A percentile compares a stretch with the other conserved stretches of the same genome.
phyloP scores from a whole-genome alignment of 306 rosid genomes.

The Trichosanthes truncata region DNA sequence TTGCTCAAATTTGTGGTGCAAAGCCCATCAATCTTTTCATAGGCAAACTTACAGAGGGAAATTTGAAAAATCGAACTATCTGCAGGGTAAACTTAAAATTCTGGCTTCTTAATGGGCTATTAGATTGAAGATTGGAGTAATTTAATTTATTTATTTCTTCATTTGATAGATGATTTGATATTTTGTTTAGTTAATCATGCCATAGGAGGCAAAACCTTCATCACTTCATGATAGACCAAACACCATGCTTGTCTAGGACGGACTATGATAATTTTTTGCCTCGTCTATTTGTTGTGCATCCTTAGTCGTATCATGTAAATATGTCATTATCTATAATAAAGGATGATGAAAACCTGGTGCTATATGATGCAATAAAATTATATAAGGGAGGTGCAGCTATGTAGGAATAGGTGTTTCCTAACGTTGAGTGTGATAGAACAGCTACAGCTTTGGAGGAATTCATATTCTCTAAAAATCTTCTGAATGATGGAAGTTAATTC shows the following conservation, averaged over 20 bases:
- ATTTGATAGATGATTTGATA: too few species aligned
- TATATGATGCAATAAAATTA: neutral
- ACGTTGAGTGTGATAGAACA: neutral
- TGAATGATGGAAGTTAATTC: neutral
- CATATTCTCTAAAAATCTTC: neutral
- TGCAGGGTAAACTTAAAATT: neutral
- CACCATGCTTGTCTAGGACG: neutral
- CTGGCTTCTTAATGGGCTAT: neutral
- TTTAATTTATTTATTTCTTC: neutral
- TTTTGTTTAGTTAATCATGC: neutral
- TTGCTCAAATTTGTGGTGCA: neutral
- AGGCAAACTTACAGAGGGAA: neutral
- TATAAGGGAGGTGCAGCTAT: neutral
- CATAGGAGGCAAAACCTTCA: neutral
- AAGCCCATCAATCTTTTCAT: neutral
- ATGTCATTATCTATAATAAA: neutral
- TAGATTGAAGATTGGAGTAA: neutral
- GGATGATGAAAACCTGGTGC: neutral
- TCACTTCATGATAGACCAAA: neutral
- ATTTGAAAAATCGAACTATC: neutral
- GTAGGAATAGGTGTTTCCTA: neutral
- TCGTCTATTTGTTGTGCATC: neutral
- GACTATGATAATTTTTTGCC: neutral
- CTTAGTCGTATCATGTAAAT: neutral
- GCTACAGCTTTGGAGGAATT: neutral